phyloP scores from a whole-genome alignment of 208 protist genomes.

The Strigomonas culicis region DNA sequence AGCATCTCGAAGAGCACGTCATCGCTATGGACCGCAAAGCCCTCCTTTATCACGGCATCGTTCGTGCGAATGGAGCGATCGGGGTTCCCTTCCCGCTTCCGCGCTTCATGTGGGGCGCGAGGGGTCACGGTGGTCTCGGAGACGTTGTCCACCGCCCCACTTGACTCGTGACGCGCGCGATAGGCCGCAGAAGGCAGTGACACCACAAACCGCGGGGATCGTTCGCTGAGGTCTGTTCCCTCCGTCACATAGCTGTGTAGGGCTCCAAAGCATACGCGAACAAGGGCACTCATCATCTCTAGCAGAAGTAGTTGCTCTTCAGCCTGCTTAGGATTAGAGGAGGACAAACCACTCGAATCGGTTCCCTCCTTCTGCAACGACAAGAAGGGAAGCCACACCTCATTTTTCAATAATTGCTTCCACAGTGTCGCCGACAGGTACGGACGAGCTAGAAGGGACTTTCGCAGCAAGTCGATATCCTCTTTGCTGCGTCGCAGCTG shows the following conservation, averaged over 20 bases:
- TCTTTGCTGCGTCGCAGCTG: constrained; percentile 13
- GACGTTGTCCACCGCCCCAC: background rate
- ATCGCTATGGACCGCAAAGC: constrained; percentile 13
- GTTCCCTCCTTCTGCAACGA: background rate
- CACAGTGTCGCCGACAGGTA: constrained; percentile 49
- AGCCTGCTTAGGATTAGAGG: too few species aligned
- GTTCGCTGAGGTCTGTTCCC: constrained; percentile 37
- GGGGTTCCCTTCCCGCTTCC: too few species aligned
- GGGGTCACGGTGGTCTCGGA: background rate
- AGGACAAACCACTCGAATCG: too few species aligned
- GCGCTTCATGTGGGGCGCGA: too few species aligned
- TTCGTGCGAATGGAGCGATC: too few species aligned
- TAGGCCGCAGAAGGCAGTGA: constrained; percentile 60
- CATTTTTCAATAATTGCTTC: constrained; percentile 20
- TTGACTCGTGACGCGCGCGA: background rate
- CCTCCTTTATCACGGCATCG: too few species aligned
- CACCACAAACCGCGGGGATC: constrained; percentile 74
- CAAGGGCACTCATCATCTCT: constrained; percentile 16
- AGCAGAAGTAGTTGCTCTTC: background rate
- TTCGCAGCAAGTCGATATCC: constrained; percentile 25
- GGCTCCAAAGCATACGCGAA: constrained; percentile 45
- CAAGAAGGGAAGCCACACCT: background rate
- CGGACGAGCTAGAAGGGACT: constrained; percentile 54
- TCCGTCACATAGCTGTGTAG: constrained; percentile 52
- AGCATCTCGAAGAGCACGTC: constrained; percentile 35